A percentile compares a stretch with the other conserved stretches of the same genome.
These are phyloP conservation scores for Eucalyptus pumila DNA, from an alignment of 345 rosid species.

Conservation along the genomic window DNA sequence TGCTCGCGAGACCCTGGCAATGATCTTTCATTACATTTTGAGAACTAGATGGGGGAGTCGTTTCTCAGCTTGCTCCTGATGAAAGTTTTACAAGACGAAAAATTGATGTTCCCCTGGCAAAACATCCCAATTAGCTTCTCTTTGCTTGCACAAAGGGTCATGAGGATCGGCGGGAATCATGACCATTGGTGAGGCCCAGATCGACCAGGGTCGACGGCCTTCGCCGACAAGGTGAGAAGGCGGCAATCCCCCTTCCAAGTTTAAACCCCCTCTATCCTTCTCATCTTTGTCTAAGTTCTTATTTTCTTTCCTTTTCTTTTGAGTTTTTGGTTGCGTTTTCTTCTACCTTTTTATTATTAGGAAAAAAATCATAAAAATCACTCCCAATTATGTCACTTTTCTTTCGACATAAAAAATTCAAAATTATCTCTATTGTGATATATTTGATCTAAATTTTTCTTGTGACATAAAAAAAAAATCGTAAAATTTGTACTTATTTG, in stretches of 20 bases:
- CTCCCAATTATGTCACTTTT: no score
- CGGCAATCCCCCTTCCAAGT: background rate
- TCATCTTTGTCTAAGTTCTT: background rate
- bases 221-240: fast-evolving
- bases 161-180: fast-evolving
- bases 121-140: background rate
- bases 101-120: background rate
- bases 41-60: fast-evolving
- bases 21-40: background rate
- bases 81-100: background rate
- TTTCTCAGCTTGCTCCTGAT: background rate
- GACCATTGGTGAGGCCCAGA: background rate
- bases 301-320: background rate
- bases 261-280: background rate
- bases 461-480: no score
- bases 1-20: background rate
- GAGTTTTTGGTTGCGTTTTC: background rate
- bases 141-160: fast-evolving
- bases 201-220: fast-evolving
- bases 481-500: no score
- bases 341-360: background rate
- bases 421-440: no score
- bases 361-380: no score
- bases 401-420: no score
- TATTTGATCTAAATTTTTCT: no score